Conservation (phyloP, 495 filamentous ascomycete species). For the Cercophora sp. region DNA sequence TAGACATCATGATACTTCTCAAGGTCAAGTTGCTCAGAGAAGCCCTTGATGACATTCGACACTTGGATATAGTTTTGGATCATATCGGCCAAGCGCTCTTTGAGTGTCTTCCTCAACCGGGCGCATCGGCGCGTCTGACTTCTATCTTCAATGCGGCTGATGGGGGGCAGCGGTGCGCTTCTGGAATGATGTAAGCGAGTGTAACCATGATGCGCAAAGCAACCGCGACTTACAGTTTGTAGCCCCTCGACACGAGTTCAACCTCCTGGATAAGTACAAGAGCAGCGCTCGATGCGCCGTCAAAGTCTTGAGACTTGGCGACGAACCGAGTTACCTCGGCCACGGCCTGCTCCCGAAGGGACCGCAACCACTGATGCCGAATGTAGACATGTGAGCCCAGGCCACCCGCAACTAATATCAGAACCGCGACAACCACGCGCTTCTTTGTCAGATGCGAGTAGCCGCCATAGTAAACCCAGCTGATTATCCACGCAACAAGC, state of each 20-base stretch:
- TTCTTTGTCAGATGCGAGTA: conserved; percentile 47
- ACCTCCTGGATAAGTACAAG: conserved; percentile 92
- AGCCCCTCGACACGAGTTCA: conserved; percentile 90
- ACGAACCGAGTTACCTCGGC: conserved; percentile 70
- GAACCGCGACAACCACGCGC: conserved; percentile 55
- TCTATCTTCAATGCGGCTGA: conserved; percentile 74
- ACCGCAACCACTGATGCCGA: conserved; percentile 79
- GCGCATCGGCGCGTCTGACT: conserved; percentile 74
- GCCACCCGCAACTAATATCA: conserved; percentile 52
- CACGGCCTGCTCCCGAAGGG: conserved; percentile 72
- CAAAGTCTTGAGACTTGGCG: conserved; percentile 73
- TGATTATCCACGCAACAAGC: conserved; percentile 65
- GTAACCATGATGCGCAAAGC: background rate
- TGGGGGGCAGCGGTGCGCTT: conserved; percentile 80
- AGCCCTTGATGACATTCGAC: conserved; percentile 60
- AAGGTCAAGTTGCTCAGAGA: conserved; percentile 72
- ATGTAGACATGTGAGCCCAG: conserved; percentile 65
- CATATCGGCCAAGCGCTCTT: conserved; percentile 61
- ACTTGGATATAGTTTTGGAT: conserved; percentile 67
- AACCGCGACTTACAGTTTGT: conserved; percentile 67
- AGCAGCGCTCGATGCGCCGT: conserved; percentile 72
- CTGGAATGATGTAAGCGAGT: conserved; percentile 48
- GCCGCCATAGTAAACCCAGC: conserved; percentile 57
- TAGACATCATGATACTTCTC: conserved; percentile 92
- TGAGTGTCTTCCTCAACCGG: conserved; percentile 70